Conservation (phyloP, 805 yeast genomes). For the Candida chauliodis region DNA sequence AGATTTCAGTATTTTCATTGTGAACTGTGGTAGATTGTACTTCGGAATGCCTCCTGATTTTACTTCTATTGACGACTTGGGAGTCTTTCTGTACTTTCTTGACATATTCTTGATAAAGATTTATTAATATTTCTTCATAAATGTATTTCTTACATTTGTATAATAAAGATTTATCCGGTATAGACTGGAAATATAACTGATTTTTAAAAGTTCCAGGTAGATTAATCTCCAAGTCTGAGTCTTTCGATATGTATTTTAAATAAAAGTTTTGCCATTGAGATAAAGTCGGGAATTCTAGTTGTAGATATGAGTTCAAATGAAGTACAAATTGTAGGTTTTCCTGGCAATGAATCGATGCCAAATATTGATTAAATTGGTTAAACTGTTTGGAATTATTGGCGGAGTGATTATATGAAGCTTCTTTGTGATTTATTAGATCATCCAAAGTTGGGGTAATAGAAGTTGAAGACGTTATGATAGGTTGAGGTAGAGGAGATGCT, state of each 20-base stretch:
- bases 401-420: background rate
- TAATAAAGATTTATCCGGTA: constrained; percentile 8
- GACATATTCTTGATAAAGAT: constrained; percentile 10
- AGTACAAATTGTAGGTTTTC: constrained; percentile 11
- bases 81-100: constrained; percentile 6
- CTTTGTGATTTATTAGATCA: constrained; percentile 4
- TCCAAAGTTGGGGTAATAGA: constrained; percentile 8
- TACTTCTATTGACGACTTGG: background rate
- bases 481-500: background rate
- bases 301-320: constrained; percentile 6
- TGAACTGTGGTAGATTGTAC: background rate
- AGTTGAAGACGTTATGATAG: background rate
- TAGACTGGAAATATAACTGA: background rate
- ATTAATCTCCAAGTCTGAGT: constrained; percentile 11
- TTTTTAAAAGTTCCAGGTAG: constrained; percentile 9
- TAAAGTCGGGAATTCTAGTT: constrained; percentile 3
- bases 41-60: background rate
- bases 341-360: constrained; percentile 9
- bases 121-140: constrained; percentile 11
- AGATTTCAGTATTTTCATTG: background rate
- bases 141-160: constrained; percentile 9
- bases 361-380: constrained; percentile 1
- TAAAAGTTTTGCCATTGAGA: constrained; percentile 9
- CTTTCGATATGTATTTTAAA: constrained; percentile 7
- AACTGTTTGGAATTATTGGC: background rate